Evolutionary conservation across 2,329 filamentous ascomycete genomes (phyloP).

Genomic region (Fusarium sp.): DNA sequence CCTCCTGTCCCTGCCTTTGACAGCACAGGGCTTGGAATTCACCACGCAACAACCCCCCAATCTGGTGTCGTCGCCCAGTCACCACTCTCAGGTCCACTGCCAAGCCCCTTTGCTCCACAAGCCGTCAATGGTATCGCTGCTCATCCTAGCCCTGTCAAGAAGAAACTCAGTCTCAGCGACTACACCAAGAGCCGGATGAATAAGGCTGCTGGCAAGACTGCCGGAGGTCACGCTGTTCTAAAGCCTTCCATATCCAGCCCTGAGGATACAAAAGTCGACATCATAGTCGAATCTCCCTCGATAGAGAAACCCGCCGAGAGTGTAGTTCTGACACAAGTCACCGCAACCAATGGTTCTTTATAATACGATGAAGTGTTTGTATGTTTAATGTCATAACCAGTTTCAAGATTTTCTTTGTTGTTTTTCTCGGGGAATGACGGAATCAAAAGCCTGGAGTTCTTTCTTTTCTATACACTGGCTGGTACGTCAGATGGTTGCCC

Average conservation of each 20-base stretch:
- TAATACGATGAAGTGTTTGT: slow-evolving; percentile 47
- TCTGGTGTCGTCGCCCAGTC: slow-evolving; percentile 65
- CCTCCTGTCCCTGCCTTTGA: slow-evolving; percentile 69
- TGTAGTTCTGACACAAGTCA: slow-evolving; percentile 39
- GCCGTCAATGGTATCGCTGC: slow-evolving; percentile 61
- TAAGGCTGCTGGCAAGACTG: slow-evolving; percentile 63
- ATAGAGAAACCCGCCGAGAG: slow-evolving; percentile 50
- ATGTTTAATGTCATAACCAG: slow-evolving; percentile 42
- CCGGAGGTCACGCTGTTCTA: slow-evolving; percentile 48
- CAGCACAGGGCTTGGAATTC: slow-evolving; percentile 53
- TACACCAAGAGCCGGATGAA: slow-evolving; percentile 73
- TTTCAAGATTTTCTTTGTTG: slow-evolving; percentile 41
- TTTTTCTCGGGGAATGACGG: slow-evolving; percentile 41
- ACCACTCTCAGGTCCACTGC: slow-evolving; percentile 62
- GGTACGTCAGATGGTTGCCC: slow-evolving; percentile 42
- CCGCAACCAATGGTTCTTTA: slow-evolving; percentile 50
- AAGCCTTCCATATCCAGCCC: slow-evolving; percentile 56
- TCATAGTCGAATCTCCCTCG: slow-evolving; percentile 52
- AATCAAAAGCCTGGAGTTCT: slow-evolving; percentile 53
- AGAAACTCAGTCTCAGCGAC: slow-evolving; percentile 77
- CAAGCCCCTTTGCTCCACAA: slow-evolving; percentile 60
- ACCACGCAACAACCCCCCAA: slow-evolving; percentile 62
- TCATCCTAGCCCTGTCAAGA: slow-evolving; percentile 74
- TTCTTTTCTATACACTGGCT: slow-evolving; percentile 49
- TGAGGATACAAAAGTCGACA: slow-evolving; percentile 56